Conservation (phyloP, 192 early-diverging fungal species). For the Spizellomyces sp. region DNA sequence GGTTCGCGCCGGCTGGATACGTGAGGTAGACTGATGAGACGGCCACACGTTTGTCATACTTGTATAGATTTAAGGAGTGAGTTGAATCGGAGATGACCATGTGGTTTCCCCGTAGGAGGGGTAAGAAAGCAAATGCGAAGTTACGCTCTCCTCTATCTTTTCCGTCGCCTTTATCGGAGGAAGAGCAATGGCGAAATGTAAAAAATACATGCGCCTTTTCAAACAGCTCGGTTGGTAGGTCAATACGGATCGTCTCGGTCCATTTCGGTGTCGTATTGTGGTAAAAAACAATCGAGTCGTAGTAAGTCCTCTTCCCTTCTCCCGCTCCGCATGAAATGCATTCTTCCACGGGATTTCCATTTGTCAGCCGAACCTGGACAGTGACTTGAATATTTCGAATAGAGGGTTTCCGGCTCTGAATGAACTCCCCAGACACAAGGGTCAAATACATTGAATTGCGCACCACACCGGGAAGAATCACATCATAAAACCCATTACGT, state of each 20-base stretch:
- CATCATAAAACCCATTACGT: constrained; percentile 62
- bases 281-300: constrained; percentile 64
- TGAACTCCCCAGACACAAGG: constrained; percentile 60
- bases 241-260: constrained; percentile 66
- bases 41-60: constrained; percentile 54
- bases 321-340: constrained; percentile 54
- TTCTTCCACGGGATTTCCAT: constrained; percentile 57
- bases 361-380: constrained; percentile 56
- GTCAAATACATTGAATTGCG: constrained; percentile 67
- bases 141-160: constrained; percentile 45
- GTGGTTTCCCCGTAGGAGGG: constrained; percentile 47
- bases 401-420: constrained; percentile 38
- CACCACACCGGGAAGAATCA: constrained; percentile 36
- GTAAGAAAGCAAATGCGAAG: constrained; percentile 67
- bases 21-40: constrained; percentile 53
- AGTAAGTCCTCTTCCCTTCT: constrained; percentile 32
- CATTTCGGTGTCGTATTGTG: constrained; percentile 63
- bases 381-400: constrained; percentile 64
- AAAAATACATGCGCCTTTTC: constrained; percentile 64
- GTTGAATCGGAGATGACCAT: constrained; percentile 62
- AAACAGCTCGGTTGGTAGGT: constrained; percentile 55
- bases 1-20: constrained; percentile 33
- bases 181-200: constrained; percentile 52
- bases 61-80: constrained; percentile 64
- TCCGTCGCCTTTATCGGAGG: constrained; percentile 15